Conservation (phyloP, 768 basidiomycete species). For the Stropharia rugosoannulata region DNA sequence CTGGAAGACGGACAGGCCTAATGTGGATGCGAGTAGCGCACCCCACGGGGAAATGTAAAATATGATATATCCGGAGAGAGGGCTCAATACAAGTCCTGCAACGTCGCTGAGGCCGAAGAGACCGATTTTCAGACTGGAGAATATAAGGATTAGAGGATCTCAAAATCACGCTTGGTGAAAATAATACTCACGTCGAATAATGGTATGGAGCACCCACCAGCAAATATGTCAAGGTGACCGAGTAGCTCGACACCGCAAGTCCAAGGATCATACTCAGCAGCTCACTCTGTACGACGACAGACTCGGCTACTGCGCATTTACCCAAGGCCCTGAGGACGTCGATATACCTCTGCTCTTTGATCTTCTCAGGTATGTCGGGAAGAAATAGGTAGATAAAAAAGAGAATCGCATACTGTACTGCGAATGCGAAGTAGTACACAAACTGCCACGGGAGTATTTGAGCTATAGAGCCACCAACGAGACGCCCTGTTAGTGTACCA, state of each 20-base stretch:
- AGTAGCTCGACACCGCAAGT: slow-evolving; percentile 55
- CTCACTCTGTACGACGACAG: slow-evolving; percentile 66
- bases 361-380: slow-evolving; percentile 82
- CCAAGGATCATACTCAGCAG: slow-evolving; percentile 61
- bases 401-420: slow-evolving; percentile 59
- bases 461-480: slow-evolving; percentile 71
- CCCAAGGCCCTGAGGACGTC: slow-evolving; percentile 74
- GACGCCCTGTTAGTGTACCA: slow-evolving; percentile 71
- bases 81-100: slow-evolving; percentile 58
- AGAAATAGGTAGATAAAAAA: slow-evolving; percentile 57
- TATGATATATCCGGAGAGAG: slow-evolving; percentile 56
- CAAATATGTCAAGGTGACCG: slow-evolving; percentile 80
- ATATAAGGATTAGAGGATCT: background rate
- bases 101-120: slow-evolving; percentile 62
- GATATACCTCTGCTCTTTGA: slow-evolving; percentile 59
- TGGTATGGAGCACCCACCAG: slow-evolving; percentile 73
- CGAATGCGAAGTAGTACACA: slow-evolving; percentile 76
- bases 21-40: slow-evolving; percentile 52
- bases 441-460: slow-evolving; percentile 69
- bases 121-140: slow-evolving; percentile 42
- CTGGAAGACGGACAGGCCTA: slow-evolving; percentile 43
- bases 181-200: slow-evolving; percentile 61
- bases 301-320: slow-evolving; percentile 72
- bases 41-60: slow-evolving; percentile 67
- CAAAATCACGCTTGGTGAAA: no score